Base-by-base conservation (phyloP, 768 basidiomycete species). In the Mycena rebaudengoi region DNA sequence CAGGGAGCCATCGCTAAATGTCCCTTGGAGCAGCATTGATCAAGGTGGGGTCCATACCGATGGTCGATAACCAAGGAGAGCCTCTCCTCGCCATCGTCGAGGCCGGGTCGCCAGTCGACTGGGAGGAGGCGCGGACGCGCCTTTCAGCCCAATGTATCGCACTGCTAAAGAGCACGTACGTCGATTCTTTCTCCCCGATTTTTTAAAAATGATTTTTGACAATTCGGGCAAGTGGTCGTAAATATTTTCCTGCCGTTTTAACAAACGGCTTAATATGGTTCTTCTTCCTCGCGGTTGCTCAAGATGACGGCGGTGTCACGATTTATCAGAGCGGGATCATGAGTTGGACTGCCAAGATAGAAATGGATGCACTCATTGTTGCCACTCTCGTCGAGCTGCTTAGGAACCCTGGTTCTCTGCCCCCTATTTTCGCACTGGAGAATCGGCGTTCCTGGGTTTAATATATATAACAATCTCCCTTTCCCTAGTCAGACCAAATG, bases 61-160 rank as follows among this genome's bases (percentile, higher is more conserved):
- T 53, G 5, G 51, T 21, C 16, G 0, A 26, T n/a, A 26, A 7
- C 5, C 16, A 40, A 28, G 51, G 37, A 26, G 7, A 14, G 10
- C 5, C 16, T 28, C 51, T 53, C 25, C 51, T 53, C 39, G 51
- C 51, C 20, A 40, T 53, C 37, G 51, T 53, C 25, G 51, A 26
- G 51, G 23, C 26, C 37, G 41, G 28, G 16, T 26, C 51, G n/a
- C 37, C 51, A 28, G 4, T 40, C 25, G 35, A 53, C 37, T 53
- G 37, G 51, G 37, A 40, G 5, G 51, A 26, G 37, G 51, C 51
- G 35, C 51, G 51, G 23, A 18, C 23, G 37, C 51, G 51, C 37
- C 51, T 53, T 40, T 35, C 51, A 26, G 23, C 37, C 35, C 51
- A 53, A 29, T 53, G 51, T 40, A 53, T 28, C 21, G 51, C 37